Percentiles rank a stretch among this genome's conserved stretches.
These are phyloP conservation scores for Lindgomyces ingoldianus DNA, from an alignment of 495 filamentous ascomycete species.

Conservation along the genomic window DNA sequence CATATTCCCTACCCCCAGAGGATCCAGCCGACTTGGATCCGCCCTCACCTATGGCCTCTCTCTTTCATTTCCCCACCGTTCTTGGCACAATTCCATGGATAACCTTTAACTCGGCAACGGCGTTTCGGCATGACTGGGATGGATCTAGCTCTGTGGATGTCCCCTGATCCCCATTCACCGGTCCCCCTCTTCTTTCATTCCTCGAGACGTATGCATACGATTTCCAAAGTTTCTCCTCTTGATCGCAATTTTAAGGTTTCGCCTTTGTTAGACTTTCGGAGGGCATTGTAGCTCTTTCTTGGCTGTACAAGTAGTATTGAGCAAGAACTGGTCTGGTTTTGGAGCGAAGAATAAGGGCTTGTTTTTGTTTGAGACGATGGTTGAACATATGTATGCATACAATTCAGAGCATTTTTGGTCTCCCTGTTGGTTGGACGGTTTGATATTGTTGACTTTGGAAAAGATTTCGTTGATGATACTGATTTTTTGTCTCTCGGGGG, in stretches of 20 bases:
- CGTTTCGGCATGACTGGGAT: not conserved
- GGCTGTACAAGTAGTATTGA: not conserved
- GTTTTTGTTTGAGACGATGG: not conserved
- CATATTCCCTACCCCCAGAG: too few relatives aligned
- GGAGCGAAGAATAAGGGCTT: too few relatives aligned
- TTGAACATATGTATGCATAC: not conserved
- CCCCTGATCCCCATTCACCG: too few relatives aligned
- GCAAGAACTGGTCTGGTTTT: too few relatives aligned
- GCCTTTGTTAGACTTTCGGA: not conserved
- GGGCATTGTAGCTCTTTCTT: not conserved
- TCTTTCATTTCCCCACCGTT: too few relatives aligned
- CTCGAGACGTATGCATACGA: conserved; percentile 6
- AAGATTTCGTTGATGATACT: too few relatives aligned
- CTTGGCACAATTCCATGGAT: too few relatives aligned
- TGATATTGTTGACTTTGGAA: too few relatives aligned
- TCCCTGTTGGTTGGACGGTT: not conserved
- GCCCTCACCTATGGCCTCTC: too few relatives aligned
- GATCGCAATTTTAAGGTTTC: not conserved
- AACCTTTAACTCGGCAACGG: not conserved
- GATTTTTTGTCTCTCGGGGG: too few relatives aligned
- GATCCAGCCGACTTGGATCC: too few relatives aligned
- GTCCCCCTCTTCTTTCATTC: not conserved
- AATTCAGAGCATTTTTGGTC: not conserved
- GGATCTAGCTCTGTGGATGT: not conserved
- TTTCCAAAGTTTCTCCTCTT: not conserved